Evolutionary conservation across 2,329 filamentous ascomycete genomes (phyloP), one percentile per base, ranked within the genome.

Genomic region (Escovopsis sp.): DNA sequence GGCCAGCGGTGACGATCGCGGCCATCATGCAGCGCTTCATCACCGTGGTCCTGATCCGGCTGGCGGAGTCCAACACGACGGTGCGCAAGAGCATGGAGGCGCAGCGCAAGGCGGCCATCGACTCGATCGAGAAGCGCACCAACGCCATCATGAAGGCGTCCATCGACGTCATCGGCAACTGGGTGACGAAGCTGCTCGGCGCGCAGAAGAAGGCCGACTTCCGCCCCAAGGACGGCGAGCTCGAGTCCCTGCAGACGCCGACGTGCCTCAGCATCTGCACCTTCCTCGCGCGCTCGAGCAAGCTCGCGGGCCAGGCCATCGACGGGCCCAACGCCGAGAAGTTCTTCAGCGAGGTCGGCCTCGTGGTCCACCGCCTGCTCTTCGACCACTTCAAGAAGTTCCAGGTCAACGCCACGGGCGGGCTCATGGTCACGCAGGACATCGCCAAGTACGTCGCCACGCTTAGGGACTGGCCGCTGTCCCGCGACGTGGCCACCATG

Each of bases 371-470:
- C 45, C 63, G 70, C 34, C 70, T 92, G 9, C 70, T 98, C 4
- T 76, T 98, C 42, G 83, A 90, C 42, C 90, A 98, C 58, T 84
- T 96, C 60, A 90, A 93, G 51, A 86, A 84, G 50, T 98, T 93
- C 61, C 76, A 79, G 41, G 85, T 98, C 45, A 94, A 86, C 46
- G 84, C 87, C 28, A 87, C 88, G 0, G 90, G 90, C 41, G 90
- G 86, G 3, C 72, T 98, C 32, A 90, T 94, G 72, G 84, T 96
- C 18, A 88, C 81, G 26, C 93, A 96, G 61, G 90, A 98, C 53
- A 87, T 96, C 55, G 84, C 85, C 26, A 86, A 85, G 52, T 98
- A 98, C 56, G 81, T 83, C 8, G 79, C 87, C 41, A 74, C 93
- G 10, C 68, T 98, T 44, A 76, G 83, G 42, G 76, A 76, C 25